Evolutionary conservation across 1,284 basidiomycete genomes (phyloP), one percentile per base, ranked within the genome.

Genomic region (Vanrija humicola): DNA sequence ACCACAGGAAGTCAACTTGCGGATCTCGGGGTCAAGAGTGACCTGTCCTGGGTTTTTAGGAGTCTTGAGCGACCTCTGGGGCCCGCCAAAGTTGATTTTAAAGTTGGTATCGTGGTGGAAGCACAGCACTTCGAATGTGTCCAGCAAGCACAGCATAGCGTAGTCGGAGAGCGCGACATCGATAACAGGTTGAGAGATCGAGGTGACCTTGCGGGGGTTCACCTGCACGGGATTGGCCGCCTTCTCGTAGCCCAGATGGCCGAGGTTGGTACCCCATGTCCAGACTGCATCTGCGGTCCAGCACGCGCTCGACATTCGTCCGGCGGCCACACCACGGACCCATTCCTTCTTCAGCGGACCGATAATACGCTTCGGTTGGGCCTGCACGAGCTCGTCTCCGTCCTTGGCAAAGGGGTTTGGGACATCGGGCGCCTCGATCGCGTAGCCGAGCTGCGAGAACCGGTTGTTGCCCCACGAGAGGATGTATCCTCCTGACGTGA

Each of bases 181-280:
- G 16, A 85, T 72, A 7, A 95, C 85, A 0, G 85, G 82, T 56
- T 85, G 82, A 1, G 82, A 81, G 34, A 95, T 80, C 59, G 86
- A 86, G 0, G 93, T 87, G 6, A 93, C 93, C 58, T 88, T 86
- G 40, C 93, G 82, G 0, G 95, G 95, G 3, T 83, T 69, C 3
- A 88, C 73, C 73, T 98, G 95, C 0, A 89, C 79, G 0, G 89
- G 86, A 44, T 88, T 88, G 0, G 88, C 81, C 5, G 78, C 73
- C 67, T 84, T 88, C 59, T 89, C 86, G 61, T 90, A 90, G 1
- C 94, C 94, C 4, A 98, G 81, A 72, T 98, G 96, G 0, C 96
- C 96, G 34, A 82, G 83, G 74, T 98, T 97, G 23, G 89, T 92
- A 0, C 95, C 96, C 94, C 94, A 98, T 0, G 94, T 96, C 77